A percentile compares a stretch with the other conserved stretches of the same genome.
Evolutionary conservation across 2,329 filamentous ascomycete species (phyloP).

Genomic region (Alternaria infectoria): DNA sequence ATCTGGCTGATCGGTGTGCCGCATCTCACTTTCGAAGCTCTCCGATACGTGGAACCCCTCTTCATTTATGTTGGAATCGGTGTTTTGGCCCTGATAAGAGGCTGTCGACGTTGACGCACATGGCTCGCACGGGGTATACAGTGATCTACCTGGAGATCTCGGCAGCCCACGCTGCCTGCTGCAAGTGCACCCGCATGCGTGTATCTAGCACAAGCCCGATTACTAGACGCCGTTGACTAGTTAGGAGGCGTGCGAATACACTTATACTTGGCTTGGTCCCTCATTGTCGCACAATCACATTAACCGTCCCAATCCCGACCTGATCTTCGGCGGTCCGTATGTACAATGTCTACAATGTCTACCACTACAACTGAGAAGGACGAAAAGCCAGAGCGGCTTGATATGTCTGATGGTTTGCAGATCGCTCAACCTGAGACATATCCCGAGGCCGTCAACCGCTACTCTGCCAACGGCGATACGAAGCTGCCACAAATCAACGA

Average conservation of each 20-base stretch:
- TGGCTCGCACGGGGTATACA: not conserved
- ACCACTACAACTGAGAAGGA: not conserved
- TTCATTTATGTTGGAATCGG: not conserved
- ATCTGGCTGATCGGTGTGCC: not conserved
- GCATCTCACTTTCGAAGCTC: not conserved
- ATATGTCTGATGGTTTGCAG: constrained; percentile 5
- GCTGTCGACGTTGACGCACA: not conserved
- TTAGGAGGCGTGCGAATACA: not conserved
- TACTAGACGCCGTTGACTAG: not conserved
- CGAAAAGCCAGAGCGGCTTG: not conserved
- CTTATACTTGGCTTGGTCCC: constrained; percentile 1
- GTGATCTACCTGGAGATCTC: not conserved
- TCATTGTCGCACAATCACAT: not conserved
- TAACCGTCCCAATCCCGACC: not conserved
- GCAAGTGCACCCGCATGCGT: not conserved
- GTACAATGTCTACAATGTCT: not conserved
- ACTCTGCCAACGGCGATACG: not conserved
- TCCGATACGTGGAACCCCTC: not conserved
- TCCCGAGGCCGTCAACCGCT: constrained; percentile 1
- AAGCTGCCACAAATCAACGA: constrained; percentile 5
- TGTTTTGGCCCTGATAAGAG: not conserved
- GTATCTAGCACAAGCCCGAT: not conserved
- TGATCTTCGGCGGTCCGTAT: not conserved
- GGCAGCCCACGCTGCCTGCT: not conserved
- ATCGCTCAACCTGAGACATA: constrained; percentile 9